These are phyloP conservation scores for Naegleria lovaniensis DNA, from an alignment of 208 protist genomes.

Conservation along the genomic window DNA sequence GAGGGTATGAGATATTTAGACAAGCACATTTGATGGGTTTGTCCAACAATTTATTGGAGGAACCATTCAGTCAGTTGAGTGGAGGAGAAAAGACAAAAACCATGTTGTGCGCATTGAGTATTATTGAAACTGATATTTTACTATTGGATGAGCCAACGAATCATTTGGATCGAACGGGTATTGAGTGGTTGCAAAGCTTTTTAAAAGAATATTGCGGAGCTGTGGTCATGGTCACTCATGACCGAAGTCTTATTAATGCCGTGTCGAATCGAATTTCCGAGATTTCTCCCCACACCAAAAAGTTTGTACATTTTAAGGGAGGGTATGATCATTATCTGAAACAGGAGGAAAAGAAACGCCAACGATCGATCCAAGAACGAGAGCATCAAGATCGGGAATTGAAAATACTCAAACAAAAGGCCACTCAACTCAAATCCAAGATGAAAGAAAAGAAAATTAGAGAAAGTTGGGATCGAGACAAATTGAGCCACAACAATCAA, in stretches of 20 bases:
- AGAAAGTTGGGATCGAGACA: conserved; percentile 36
- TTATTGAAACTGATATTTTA: conserved; percentile 42
- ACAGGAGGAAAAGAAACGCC: conserved; percentile 60
- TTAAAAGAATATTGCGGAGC: conserved; percentile 37
- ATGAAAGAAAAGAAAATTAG: conserved; percentile 24
- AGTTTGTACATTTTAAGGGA: conserved; percentile 53
- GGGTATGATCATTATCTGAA: conserved; percentile 64
- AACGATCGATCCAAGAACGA: conserved; percentile 34
- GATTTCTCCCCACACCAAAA: conserved; percentile 40
- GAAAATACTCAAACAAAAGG: conserved; percentile 44
- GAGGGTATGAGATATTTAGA: conserved; percentile 24
- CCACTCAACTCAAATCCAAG: conserved; percentile 44
- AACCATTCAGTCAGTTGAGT: neutral
- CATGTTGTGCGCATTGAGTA: conserved; percentile 7
- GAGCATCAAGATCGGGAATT: conserved; percentile 61
- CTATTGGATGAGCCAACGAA: conserved; percentile 78
- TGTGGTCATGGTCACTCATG: conserved; percentile 61
- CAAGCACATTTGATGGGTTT: conserved; percentile 21
- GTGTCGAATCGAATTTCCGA: conserved; percentile 69
- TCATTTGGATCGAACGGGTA: conserved; percentile 55
- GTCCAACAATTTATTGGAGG: neutral
- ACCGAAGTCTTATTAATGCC: conserved; percentile 60
- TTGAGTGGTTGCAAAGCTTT: conserved; percentile 61
- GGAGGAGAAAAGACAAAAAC: conserved; percentile 28
- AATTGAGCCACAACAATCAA: conserved; percentile 49